Conservation (phyloP, 2,329 filamentous ascomycete genomes). For the Xylariaceae sp. region DNA sequence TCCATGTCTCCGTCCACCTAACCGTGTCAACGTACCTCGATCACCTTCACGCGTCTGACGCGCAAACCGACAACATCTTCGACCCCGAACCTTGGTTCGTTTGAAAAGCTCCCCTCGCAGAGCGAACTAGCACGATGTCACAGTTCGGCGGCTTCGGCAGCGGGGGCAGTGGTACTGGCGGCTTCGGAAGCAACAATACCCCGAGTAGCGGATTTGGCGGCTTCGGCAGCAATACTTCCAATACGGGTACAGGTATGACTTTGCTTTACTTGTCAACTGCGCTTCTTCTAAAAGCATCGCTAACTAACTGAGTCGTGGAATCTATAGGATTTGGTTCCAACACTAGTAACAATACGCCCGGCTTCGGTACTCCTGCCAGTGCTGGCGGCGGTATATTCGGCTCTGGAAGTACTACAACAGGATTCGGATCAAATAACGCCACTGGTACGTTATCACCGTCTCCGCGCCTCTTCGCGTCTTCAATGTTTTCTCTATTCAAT, state of each 20-base stretch:
- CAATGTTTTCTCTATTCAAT: not conserved
- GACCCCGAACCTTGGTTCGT: conserved; percentile 12
- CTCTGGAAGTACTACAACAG: conserved; percentile 31
- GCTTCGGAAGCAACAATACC: conserved; percentile 51
- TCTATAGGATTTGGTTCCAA: conserved; percentile 28
- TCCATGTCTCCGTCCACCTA: conserved; percentile 28
- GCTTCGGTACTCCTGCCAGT: conserved; percentile 34
- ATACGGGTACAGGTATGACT: conserved; percentile 48
- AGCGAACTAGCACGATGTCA: conserved; percentile 43
- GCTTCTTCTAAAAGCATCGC: conserved; percentile 1
- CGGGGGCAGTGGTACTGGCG: conserved; percentile 41
- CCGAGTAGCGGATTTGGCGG: conserved; percentile 51
- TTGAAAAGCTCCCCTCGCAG: conserved; percentile 9
- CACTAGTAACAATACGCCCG: conserved; percentile 12
- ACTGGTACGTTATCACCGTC: conserved; percentile 33
- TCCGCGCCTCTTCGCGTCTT: not conserved
- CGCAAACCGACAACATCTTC: conserved; percentile 21
- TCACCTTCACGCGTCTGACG: conserved; percentile 30
- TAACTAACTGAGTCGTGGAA: conserved; percentile 21
- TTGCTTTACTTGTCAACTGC: conserved; percentile 17
- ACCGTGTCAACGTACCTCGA: conserved; percentile 16
- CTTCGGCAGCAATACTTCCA: conserved; percentile 42
- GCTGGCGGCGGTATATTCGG: conserved; percentile 31
- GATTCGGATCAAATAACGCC: conserved; percentile 35
- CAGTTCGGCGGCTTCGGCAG: conserved; percentile 47